A percentile compares a stretch with the other conserved stretches of the same genome.
Conservation (phyloP, 441 rosid species). For the Omphalea diandra region DNA sequence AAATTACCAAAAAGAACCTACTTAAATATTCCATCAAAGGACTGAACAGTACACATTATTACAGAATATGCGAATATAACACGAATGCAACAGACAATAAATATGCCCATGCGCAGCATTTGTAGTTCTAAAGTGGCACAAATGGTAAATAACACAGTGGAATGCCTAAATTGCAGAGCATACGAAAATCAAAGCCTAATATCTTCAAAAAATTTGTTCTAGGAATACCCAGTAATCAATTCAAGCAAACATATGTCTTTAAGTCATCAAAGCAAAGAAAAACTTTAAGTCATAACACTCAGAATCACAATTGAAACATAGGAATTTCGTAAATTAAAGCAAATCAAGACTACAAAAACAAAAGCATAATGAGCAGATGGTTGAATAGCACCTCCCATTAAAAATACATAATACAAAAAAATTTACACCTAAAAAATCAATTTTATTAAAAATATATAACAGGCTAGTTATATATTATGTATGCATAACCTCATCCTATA, state of each 20-base stretch:
- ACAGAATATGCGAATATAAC: neutral
- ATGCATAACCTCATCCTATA: neutral
- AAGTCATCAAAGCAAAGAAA: neutral
- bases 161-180: slow-evolving; percentile 1
- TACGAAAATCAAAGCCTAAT: neutral
- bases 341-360: neutral
- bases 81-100: neutral
- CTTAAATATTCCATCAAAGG: neutral
- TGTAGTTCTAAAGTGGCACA: neutral
- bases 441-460: neutral
- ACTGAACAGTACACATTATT: slow-evolving; percentile 9
- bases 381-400: too few species aligned
- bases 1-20: slow-evolving; percentile 11
- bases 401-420: too few species aligned
- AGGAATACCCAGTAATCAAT: neutral
- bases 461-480: neutral
- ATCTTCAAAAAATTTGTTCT: neutral
- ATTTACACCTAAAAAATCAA: neutral
- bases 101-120: neutral
- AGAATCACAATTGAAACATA: neutral
- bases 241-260: neutral
- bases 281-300: neutral
- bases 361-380: neutral
- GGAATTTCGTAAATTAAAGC: neutral
- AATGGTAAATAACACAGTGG: neutral